A percentile compares a stretch with the other conserved stretches of the same genome.
phyloP scores from a whole-genome alignment of 768 basidiomycete species.

The Cyclocybe cylindracea region DNA sequence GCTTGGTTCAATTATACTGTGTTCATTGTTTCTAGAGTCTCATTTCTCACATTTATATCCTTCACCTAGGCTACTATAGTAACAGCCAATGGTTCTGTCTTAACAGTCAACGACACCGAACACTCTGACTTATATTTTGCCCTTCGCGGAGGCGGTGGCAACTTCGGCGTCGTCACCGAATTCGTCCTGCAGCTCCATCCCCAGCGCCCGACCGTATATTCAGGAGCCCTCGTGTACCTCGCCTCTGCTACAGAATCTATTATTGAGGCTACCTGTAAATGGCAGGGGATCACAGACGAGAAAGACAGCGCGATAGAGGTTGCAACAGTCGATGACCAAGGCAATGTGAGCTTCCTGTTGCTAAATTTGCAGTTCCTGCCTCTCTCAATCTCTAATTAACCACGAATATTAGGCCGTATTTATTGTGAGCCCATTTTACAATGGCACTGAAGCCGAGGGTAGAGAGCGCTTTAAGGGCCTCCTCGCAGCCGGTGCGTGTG shows the following conservation, averaged over 20 bases:
- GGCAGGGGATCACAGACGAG: constrained; percentile 33
- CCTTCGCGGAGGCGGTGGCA: constrained; percentile 49
- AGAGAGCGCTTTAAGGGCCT: constrained; percentile 42
- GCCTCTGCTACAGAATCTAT: constrained; percentile 25
- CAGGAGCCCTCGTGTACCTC: constrained; percentile 39
- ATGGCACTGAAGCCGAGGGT: constrained; percentile 49
- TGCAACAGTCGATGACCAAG: constrained; percentile 34
- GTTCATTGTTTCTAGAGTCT: not conserved
- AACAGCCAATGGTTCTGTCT: constrained; percentile 39
- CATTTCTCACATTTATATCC: not conserved
- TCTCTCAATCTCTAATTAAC: too few species aligned
- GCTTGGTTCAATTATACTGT: constrained; percentile 33
- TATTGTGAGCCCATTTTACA: constrained; percentile 40
- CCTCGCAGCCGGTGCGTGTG: constrained; percentile 39
- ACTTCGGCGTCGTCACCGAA: constrained; percentile 54
- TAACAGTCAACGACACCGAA: constrained; percentile 34
- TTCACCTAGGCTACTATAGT: constrained; percentile 39
- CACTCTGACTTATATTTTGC: constrained; percentile 51
- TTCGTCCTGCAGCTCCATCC: constrained; percentile 48
- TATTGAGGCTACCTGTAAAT: constrained; percentile 27
- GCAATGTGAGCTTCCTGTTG: constrained; percentile 23
- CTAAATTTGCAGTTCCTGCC: not conserved
- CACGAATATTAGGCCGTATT: constrained; percentile 32
- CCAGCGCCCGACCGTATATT: constrained; percentile 46
- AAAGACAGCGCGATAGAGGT: constrained; percentile 37